Base-by-base conservation (phyloP, 805 yeast genomes). In the Starmerella stigmatis region DNA sequence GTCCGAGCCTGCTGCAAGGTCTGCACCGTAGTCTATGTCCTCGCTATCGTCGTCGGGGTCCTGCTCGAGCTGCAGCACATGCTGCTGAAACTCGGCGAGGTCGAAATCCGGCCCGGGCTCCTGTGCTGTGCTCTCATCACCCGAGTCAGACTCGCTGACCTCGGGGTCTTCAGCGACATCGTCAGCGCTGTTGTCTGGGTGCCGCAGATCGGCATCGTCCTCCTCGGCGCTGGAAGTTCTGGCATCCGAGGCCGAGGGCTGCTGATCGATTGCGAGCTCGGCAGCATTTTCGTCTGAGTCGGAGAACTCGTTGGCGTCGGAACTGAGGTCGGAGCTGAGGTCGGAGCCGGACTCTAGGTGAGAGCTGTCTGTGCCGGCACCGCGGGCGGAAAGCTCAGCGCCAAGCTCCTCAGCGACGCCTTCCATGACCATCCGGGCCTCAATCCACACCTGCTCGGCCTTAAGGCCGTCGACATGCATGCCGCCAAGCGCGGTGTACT, bases 381-480 rank as follows among this genome's bases (percentile, higher is more conserved):
- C 56, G 17, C 36, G 44, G 16, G 43, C 56, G 3, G 40, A 46
- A 1, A 46, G 56, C 3, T 33, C 50, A 23, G 44, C 55, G 9
- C 34, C 52, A 28, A 86, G 63, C 34, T 71, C 69, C 39, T 80
- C 86, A 22, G 80, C 77, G 11, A 81, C 81, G 7, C 80, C 81
- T 47, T 86, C 96, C 30, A 86, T 67, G 16, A 89, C 79, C 66
- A 89, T 73, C 62, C 83, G 85, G 2, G 84, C 79, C 64, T 89
- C 97, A 45, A 89, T 94, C 86, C 89, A 89, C 0, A 92, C 86
- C 60, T 89, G 97, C 31, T 81, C 74, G 20, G 95, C 79, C 61
- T 84, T 95, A 44, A 89, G 68, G 0, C 96, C 97, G 40, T 86
- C 94, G 12, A 81, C 72, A 54, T 80, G 76, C 17, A 89, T 71